phyloP scores from a whole-genome alignment of 2,329 filamentous ascomycete genomes.

The Colletotrichum tropicale region DNA sequence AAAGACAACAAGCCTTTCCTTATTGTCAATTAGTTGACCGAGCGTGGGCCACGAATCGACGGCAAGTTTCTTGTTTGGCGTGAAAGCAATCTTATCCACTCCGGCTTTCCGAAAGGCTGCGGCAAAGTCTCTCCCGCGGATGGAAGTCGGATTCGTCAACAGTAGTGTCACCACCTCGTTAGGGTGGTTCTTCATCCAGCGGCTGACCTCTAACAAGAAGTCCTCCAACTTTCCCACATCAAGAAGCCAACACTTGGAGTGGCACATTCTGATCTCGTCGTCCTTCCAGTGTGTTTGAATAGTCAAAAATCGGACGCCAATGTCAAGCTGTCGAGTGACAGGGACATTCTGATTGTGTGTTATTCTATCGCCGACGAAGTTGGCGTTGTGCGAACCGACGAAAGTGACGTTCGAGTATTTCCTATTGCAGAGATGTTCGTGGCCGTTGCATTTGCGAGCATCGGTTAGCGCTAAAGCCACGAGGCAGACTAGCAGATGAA shows the following conservation, averaged over 20 bases:
- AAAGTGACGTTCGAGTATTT: neutral
- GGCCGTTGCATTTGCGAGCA: neutral
- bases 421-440: neutral
- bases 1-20: neutral
- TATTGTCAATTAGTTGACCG: neutral
- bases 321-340: neutral
- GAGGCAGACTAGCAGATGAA: neutral
- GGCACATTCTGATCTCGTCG: neutral
- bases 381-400: neutral
- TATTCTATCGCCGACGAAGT: neutral
- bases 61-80: neutral
- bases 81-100: neutral
- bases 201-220: neutral
- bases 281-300: neutral
- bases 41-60: neutral
- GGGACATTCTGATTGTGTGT: neutral
- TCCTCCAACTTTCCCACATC: neutral
- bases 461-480: neutral
- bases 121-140: neutral
- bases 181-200: neutral
- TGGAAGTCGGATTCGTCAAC: neutral
- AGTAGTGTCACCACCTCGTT: neutral
- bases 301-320: neutral
- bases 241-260: neutral
- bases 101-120: neutral